phyloP scores from a whole-genome alignment of 2,329 filamentous ascomycete species.

The Colletotrichum cuscutae region DNA sequence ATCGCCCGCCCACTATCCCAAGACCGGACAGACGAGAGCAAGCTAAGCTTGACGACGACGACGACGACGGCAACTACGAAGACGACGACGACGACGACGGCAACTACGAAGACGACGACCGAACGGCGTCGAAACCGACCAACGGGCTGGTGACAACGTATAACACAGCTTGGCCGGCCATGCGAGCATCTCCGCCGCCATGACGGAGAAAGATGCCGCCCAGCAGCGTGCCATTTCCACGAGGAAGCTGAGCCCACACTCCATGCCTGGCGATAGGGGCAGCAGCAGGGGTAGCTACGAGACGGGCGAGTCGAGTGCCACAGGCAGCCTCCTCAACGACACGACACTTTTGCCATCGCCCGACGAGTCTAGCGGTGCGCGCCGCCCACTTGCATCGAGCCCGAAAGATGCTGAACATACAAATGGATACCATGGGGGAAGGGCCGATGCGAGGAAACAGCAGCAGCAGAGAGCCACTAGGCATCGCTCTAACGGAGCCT shows the following conservation, averaged over 20 bases:
- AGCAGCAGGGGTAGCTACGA: constrained; percentile 54
- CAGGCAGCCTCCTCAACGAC: constrained; percentile 42
- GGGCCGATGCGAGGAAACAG: constrained; percentile 34
- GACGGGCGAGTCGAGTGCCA: constrained; percentile 55
- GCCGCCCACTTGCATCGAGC: constrained; percentile 14
- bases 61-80: background rate
- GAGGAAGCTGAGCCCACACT: constrained; percentile 29
- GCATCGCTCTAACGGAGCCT: constrained; percentile 59
- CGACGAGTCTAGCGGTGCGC: constrained; percentile 13
- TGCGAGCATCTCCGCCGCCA: constrained; percentile 35
- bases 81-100: background rate
- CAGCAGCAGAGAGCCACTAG: constrained; percentile 44
- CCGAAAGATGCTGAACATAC: constrained; percentile 38
- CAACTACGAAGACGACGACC: background rate
- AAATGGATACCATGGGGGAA: constrained; percentile 30
- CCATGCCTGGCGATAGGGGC: constrained; percentile 39
- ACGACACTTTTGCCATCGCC: constrained; percentile 31
- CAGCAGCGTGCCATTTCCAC: constrained; percentile 21
- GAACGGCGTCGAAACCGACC: background rate
- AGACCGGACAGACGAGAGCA: background rate
- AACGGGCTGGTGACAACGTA: background rate
- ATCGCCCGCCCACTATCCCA: background rate
- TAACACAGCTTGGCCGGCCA: constrained; percentile 29
- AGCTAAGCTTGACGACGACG: background rate
- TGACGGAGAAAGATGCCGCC: constrained; percentile 38